These are phyloP conservation scores for Gymnopus androsaceus DNA, from an alignment of 1,284 basidiomycete species.

Conservation along the genomic window DNA sequence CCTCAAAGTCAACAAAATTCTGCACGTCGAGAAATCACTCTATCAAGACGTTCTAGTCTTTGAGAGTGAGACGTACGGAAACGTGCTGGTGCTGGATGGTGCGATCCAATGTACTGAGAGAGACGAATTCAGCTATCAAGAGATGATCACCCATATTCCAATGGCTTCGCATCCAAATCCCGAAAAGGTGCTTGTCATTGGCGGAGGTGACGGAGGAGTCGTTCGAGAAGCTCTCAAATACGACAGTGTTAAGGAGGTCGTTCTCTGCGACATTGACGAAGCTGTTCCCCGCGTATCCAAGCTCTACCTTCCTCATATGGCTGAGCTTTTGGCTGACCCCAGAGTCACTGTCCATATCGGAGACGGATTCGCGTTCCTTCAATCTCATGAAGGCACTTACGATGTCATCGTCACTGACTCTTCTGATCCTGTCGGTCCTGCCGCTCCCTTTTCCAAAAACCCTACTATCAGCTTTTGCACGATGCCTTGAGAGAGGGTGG, in stretches of 20 bases:
- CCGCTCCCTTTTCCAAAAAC: conserved; percentile 93
- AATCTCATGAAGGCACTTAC: conserved; percentile 87
- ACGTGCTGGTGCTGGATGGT: conserved; percentile 95
- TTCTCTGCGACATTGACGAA: conserved; percentile 98
- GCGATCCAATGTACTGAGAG: conserved; percentile 97
- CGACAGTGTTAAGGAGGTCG: conserved; percentile 86
- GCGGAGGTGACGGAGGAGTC: conserved; percentile 95
- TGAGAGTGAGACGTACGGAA: conserved; percentile 92
- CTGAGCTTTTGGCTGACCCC: conserved; percentile 79
- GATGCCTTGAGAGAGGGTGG: conserved; percentile 90
- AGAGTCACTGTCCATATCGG: conserved; percentile 91
- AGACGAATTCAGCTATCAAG: conserved; percentile 99
- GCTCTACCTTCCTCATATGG: conserved; percentile 93
- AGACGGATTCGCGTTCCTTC: conserved; percentile 97
- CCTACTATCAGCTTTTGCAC: conserved; percentile 94
- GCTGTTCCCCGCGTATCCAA: conserved; percentile 96
- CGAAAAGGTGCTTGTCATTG: conserved; percentile 94
- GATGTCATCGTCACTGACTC: conserved; percentile 99
- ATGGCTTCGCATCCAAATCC: conserved; percentile 96
- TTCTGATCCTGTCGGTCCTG: conserved; percentile 97
- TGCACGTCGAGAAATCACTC: conserved; percentile 91
- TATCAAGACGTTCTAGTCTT: conserved; percentile 98
- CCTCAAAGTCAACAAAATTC: conserved; percentile 92
- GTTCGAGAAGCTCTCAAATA: conserved; percentile 98
- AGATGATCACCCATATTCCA: conserved; percentile 98